Percentiles rank a stretch among this genome's conserved stretches.
Conservation (phyloP, 2,329 filamentous ascomycete genomes). For the Zasmidium citrigriseum region DNA sequence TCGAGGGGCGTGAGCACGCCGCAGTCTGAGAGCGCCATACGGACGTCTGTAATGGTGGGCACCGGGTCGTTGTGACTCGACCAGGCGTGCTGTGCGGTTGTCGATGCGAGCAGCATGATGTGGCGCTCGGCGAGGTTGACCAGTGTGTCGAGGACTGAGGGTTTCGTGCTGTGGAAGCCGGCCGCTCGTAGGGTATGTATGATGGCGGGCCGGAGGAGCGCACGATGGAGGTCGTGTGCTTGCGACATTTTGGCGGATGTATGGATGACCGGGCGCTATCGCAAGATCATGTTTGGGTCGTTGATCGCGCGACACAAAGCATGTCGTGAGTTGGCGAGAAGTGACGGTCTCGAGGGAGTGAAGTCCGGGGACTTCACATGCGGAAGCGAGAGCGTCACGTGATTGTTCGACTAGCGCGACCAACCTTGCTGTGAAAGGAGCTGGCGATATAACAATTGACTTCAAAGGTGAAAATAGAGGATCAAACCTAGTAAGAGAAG, state of each 20-base stretch:
- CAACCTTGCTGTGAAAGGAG: no score
- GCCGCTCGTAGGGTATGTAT: conserved; percentile 90
- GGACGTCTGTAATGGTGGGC: conserved; percentile 73
- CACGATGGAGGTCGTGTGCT: conserved; percentile 60
- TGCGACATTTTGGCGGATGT: conserved; percentile 20
- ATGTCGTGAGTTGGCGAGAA: background rate
- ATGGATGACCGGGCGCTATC: conserved; percentile 15
- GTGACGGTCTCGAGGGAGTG: background rate
- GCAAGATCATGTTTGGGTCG: conserved; percentile 19
- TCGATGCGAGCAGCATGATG: conserved; percentile 70
- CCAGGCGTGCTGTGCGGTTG: conserved; percentile 69
- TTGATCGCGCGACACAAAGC: background rate
- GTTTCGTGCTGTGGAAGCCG: conserved; percentile 81
- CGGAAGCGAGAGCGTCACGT: background rate
- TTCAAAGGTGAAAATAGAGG: no score
- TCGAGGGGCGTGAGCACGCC: conserved; percentile 72
- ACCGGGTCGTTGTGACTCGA: conserved; percentile 68
- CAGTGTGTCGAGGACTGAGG: conserved; percentile 82
- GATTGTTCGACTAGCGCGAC: background rate
- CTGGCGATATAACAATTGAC: no score
- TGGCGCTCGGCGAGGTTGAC: conserved; percentile 85
- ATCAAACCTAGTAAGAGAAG: no score
- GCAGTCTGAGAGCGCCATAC: conserved; percentile 80
- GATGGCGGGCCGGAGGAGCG: conserved; percentile 80
- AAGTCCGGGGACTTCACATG: background rate